Base-by-base conservation (phyloP, 192 early-diverging fungal species). In the Coemansia sp. region DNA sequence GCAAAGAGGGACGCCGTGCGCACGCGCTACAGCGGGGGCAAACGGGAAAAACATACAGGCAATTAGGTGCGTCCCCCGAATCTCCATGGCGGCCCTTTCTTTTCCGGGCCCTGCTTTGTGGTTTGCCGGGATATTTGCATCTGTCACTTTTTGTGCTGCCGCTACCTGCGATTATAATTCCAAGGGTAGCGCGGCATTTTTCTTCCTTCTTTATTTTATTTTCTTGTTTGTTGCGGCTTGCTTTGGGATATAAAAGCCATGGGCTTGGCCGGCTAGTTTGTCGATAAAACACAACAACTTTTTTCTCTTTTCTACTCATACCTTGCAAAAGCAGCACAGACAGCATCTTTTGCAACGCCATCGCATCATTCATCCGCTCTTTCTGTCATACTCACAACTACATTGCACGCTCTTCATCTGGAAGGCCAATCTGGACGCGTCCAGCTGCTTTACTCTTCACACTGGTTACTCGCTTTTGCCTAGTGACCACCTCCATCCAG, bases 171-270 rank as follows among this genome's bases (percentile, higher is more conserved):
- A 42, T 19, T 34, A 30, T 14, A 11, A 53, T 20, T n/a, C 23
- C 42, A 53, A 25, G 42, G 26, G 27, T 29, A 41, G 39, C 19
- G 36, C 36, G 8, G 11, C 8, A 23, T 35, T 36, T 23, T 36
- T 11, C 22, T 50, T 50, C 8, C 10, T 19, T 27, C 28, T 14
- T 27, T 53, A 26, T 4, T 8, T 11, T 28, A 21, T 38, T n/a
- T 53, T 1, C 14, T 39, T 15, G 14, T 39, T 45, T 45, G 22
- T 45, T 23, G 43, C n/a, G n/a, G n/a, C n/a, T 25, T 45, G 11
- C 26, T 45, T 45, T 23, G 43, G 12, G n/a, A 45, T 45, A 45
- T 45, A 45, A 45, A 45, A 27, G 43, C 14, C 12, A 45, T 45
- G 43, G 9, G 14, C 14, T 45, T 43, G 17, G 11, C 43, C 3